A percentile compares a stretch with the other conserved stretches of the same genome.
phyloP scores from a whole-genome alignment of 768 basidiomycete genomes.

The Russula brevipes region DNA sequence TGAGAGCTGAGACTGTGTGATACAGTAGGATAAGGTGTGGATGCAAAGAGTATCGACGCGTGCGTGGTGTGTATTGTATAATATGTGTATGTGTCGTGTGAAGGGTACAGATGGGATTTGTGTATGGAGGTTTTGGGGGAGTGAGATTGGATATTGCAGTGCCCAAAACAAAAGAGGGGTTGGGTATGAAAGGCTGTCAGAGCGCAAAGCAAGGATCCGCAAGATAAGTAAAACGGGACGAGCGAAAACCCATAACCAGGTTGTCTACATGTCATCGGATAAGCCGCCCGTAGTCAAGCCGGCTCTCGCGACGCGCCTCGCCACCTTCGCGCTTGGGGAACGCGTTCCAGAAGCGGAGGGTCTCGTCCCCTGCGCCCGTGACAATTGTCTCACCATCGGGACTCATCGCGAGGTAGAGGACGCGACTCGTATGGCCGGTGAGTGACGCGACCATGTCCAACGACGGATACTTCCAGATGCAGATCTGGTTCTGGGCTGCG shows the following conservation, averaged over 20 bases:
- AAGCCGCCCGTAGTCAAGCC: constrained; percentile 43
- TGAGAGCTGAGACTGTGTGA: not conserved
- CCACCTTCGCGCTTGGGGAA: constrained; percentile 69
- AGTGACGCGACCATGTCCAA: constrained; percentile 93
- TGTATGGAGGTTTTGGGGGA: not conserved
- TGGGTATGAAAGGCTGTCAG: constrained; percentile 4
- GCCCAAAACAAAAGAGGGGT: constrained; percentile 9
- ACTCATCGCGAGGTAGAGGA: constrained; percentile 95
- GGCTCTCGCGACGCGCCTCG: constrained; percentile 36
- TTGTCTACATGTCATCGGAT: constrained; percentile 30
- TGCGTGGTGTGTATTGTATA: constrained; percentile 17
- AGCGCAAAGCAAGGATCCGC: constrained; percentile 3
- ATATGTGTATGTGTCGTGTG: constrained; percentile 8
- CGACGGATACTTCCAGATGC: constrained; percentile 91
- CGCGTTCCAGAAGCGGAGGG: constrained; percentile 94
- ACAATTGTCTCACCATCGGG: constrained; percentile 98
- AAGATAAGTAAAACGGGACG: not conserved
- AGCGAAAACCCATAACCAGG: not conserved
- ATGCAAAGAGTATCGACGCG: constrained; percentile 8
- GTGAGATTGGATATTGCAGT: constrained; percentile 10
- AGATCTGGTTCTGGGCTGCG: constrained; percentile 92
- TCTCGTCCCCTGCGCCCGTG: constrained; percentile 97
- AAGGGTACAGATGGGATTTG: constrained; percentile 15
- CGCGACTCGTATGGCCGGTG: constrained; percentile 91
- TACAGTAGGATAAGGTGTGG: constrained; percentile 18